Conservation (phyloP, 257 asterid genomes). For the Solanum corneliomulleri region DNA sequence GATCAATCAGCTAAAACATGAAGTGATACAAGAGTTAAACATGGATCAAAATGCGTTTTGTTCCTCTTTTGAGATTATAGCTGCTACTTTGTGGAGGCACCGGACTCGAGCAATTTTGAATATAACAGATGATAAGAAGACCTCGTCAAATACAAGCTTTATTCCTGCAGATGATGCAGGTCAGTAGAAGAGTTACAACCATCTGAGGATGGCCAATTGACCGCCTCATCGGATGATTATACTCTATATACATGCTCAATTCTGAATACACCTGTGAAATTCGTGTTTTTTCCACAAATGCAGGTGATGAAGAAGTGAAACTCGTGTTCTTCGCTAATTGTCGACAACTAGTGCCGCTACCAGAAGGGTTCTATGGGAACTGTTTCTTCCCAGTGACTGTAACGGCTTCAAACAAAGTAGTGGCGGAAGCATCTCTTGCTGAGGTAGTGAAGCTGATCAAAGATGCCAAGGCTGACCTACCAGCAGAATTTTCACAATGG, state of each 20-base stretch:
- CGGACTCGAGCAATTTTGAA: slow-evolving; percentile 21
- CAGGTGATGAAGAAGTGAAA: neutral
- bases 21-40: neutral
- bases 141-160: neutral
- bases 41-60: slow-evolving; percentile 1
- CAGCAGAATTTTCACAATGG: slow-evolving; percentile 12
- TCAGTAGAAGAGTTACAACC: neutral
- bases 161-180: neutral
- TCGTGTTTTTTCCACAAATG: neutral
- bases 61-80: slow-evolving; percentile 33
- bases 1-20: slow-evolving; percentile 20
- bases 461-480: slow-evolving; percentile 25
- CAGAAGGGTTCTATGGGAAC: slow-evolving; percentile 42
- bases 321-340: slow-evolving; percentile 48
- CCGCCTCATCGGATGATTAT: neutral
- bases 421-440: slow-evolving; percentile 7
- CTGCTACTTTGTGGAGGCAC: slow-evolving; percentile 32
- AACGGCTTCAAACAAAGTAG: slow-evolving; percentile 1
- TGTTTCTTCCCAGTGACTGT: slow-evolving; percentile 38
- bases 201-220: neutral
- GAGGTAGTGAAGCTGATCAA: slow-evolving; percentile 32
- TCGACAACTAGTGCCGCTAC: slow-evolving; percentile 17
- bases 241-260: neutral
- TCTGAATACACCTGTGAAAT: neutral
- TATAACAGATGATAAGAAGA: neutral